Evolutionary conservation across 1,139 yeast genomes (phyloP).

Genomic region (Nadsonia commutata): DNA sequence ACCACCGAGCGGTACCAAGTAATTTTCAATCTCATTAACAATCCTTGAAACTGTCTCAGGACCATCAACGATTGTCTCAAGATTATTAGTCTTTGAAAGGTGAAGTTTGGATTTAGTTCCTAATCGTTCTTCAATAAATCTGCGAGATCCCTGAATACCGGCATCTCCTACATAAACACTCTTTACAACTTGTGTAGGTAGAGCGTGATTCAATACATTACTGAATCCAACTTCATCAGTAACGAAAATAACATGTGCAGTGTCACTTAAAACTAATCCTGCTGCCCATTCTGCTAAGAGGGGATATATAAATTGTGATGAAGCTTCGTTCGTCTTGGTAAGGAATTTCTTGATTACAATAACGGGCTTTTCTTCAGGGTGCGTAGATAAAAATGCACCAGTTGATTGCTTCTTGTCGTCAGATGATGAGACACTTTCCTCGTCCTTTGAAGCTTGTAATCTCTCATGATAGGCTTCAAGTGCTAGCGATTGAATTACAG

Average conservation of each 20-base stretch:
- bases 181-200: conserved; percentile 82
- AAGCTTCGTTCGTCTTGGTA: conserved; percentile 40
- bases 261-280: conserved; percentile 52
- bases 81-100: conserved; percentile 15
- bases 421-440: not conserved
- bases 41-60: conserved; percentile 10
- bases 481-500: conserved; percentile 63
- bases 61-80: conserved; percentile 11
- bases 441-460: conserved; percentile 10
- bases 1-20: conserved; percentile 75
- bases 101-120: conserved; percentile 6
- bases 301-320: conserved; percentile 50
- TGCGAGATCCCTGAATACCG: conserved; percentile 49
- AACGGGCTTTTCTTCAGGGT: conserved; percentile 80
- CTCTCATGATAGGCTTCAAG: conserved; percentile 24
- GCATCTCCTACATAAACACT: conserved; percentile 71
- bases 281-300: conserved; percentile 86
- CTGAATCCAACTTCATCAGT: conserved; percentile 76
- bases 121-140: conserved; percentile 54
- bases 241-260: conserved; percentile 79
- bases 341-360: conserved; percentile 66
- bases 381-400: conserved; percentile 70
- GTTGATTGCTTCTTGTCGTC: conserved; percentile 34
- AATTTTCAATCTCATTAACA: conserved; percentile 29
- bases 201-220: conserved; percentile 43